phyloP scores from a whole-genome alignment of 2,329 filamentous ascomycete genomes.

The Metarhizium brunneum region DNA sequence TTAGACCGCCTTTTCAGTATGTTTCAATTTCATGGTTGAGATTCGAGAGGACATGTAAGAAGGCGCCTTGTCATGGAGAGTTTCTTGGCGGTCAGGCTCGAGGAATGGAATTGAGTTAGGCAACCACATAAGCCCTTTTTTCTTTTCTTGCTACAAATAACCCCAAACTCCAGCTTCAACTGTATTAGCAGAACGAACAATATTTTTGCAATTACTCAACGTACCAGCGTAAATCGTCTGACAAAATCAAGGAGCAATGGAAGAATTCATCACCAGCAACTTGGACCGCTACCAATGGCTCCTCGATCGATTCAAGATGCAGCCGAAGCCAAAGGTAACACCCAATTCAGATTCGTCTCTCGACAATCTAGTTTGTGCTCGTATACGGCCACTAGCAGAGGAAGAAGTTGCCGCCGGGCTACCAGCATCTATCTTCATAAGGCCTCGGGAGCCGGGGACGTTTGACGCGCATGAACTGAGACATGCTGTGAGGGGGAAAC shows the following conservation, averaged over 20 bases:
- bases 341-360: slow-evolving; percentile 7
- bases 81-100: no score
- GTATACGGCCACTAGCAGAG: slow-evolving; percentile 26
- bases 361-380: slow-evolving; percentile 26
- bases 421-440: slow-evolving; percentile 6
- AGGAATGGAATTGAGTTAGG: no score
- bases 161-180: no score
- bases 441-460: neutral
- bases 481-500: no score
- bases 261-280: slow-evolving; percentile 23
- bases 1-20: no score
- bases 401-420: slow-evolving; percentile 26
- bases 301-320: slow-evolving; percentile 18
- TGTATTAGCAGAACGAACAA: no score
- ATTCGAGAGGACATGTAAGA: no score
- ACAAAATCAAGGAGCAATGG: slow-evolving; percentile 13
- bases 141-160: no score
- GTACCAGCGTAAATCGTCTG: neutral
- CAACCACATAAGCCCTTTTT: no score
- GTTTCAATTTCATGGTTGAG: no score
- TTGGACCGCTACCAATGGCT: slow-evolving; percentile 18
- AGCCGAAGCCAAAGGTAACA: neutral
- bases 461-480: slow-evolving; percentile 17
- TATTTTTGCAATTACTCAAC: no score
- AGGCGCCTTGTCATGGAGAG: no score